These are phyloP conservation scores for Aspergillus nanangensis DNA, from an alignment of 495 filamentous ascomycete genomes.

Conservation along the genomic window DNA sequence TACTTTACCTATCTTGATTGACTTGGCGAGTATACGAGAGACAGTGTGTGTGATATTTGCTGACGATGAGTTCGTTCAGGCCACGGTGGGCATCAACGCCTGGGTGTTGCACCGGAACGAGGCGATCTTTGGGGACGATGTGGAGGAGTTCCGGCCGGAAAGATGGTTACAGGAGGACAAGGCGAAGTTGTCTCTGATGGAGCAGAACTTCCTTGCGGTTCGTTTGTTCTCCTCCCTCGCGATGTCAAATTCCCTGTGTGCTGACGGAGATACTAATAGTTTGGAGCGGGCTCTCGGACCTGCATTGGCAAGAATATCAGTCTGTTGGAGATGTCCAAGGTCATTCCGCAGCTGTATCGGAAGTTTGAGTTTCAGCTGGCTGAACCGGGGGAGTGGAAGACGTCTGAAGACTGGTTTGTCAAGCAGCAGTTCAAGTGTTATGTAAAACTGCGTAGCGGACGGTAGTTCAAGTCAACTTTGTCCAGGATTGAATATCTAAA, in stretches of 20 bases:
- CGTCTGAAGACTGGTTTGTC: conserved; percentile 24
- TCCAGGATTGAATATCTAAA: no score
- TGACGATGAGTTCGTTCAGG: conserved; percentile 15
- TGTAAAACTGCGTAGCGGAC: no score
- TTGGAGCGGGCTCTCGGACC: conserved; percentile 25
- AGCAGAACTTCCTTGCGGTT: conserved; percentile 4
- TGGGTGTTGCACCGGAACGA: conserved; percentile 57
- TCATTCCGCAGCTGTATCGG: conserved; percentile 28
- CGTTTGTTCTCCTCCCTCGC: neutral
- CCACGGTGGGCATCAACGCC: conserved; percentile 54
- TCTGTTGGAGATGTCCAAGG: conserved; percentile 26
- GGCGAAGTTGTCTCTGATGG: conserved; percentile 1
- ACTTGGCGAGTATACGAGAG: neutral
- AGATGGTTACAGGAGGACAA: conserved; percentile 44
- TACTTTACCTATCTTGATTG: no score
- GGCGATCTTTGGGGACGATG: conserved; percentile 57
- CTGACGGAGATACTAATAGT: conserved; percentile 13
- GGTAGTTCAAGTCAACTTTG: no score
- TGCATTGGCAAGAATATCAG: conserved; percentile 37
- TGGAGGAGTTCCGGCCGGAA: conserved; percentile 53
- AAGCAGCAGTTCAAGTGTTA: conserved; percentile 12
- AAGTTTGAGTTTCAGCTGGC: conserved; percentile 23
- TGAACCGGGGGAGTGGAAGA: conserved; percentile 6
- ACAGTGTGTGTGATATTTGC: neutral
- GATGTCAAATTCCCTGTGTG: neutral